Base-by-base conservation (phyloP, 1,284 basidiomycete genomes). In the Naganishia sp. region DNA sequence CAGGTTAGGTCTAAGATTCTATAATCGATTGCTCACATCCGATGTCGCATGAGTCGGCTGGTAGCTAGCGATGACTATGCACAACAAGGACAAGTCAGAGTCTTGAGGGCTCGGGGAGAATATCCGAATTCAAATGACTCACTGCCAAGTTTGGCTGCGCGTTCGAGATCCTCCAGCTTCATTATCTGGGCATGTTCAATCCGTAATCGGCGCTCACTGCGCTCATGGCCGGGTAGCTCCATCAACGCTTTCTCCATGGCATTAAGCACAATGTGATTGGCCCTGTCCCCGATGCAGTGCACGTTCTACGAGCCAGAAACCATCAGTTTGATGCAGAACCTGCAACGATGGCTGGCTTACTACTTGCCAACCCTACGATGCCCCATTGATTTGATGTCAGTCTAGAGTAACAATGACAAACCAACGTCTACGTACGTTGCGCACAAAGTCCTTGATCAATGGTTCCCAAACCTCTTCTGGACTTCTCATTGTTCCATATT, bases 171-270 rank as follows among this genome's bases (percentile, higher is more conserved):
- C 1, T 83, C 80, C 5, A 75, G 78, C 0, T 84, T 84, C 81
- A 95, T 82, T 65, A 96, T 92, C 78, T 97, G 94, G 0, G 92
- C 89, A 77, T 97, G 94, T 75, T 97, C 94, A 31, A 95, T 87
- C 25, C 94, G 83, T 0, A 90, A 87, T 21, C 92, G 82, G 72
- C 84, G 83, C 50, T 61, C 64, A 25, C 80, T 77, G 0, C 80
- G 75, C 13, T 83, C 80, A 15, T 63, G 55, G 72, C 88, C 84
- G 23, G 81, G 81, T 28, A 84, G 83, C 55, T 83, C 76, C 5
- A 65, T 68, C 52, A 90, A 77, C 1, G 86, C 84, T 18, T 82
- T 79, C 75, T 92, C 89, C 72, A 90, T 91, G 16, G 90, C 86
- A 72, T 94, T 86, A 23, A 96, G 83, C 0, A 90, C 86, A 23